Evolutionary conservation across 305 asterid genomes (phyloP).

Genomic region (Fraxinus angustifolia): DNA sequence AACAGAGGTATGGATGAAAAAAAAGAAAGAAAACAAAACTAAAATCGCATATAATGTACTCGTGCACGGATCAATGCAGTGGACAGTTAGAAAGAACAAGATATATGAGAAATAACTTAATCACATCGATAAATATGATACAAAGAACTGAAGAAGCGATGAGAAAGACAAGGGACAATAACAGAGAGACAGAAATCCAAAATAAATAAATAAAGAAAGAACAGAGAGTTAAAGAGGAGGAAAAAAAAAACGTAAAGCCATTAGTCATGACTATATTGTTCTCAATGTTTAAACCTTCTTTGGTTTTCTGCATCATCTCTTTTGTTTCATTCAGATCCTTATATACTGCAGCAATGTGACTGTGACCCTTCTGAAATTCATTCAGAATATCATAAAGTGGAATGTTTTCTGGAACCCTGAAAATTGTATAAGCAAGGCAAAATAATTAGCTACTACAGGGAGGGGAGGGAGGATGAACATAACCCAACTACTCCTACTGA

Average conservation of each 20-base stretch:
- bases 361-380: constrained; percentile 97
- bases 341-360: constrained; percentile 92
- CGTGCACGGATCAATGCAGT: not conserved
- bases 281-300: constrained; percentile 42
- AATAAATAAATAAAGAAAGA: not conserved
- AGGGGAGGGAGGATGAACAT: not conserved
- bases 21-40: constrained; percentile 1
- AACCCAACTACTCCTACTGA: not conserved
- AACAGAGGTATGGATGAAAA: not conserved
- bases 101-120: not conserved
- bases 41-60: not conserved
- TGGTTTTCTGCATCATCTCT: constrained; percentile 46
- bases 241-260: not conserved
- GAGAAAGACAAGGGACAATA: not conserved
- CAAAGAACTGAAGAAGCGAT: not conserved
- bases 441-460: not conserved
- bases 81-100: not conserved
- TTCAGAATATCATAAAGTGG: constrained; percentile 96
- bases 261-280: not conserved
- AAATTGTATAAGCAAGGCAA: constrained; percentile 20
- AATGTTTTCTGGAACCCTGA: constrained; percentile 88
- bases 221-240: not conserved
- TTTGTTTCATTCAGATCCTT: constrained; percentile 65
- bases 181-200: not conserved
- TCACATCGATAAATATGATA: not conserved